These are phyloP conservation scores for Aureobasidium sp. DNA, from an alignment of 2,329 filamentous ascomycete species.

Conservation along the genomic window DNA sequence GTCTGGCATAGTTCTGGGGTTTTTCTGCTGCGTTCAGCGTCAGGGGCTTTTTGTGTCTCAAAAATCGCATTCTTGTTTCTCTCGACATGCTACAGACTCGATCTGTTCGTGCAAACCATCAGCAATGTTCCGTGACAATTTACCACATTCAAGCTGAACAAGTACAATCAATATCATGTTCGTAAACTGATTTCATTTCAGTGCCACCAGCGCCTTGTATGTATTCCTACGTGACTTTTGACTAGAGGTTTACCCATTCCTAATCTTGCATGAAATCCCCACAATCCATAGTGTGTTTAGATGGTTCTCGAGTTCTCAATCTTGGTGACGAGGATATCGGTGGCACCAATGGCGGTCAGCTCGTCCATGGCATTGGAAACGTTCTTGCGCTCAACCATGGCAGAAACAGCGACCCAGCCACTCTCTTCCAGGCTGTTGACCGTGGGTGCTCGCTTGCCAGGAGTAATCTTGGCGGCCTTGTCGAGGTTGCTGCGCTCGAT, in stretches of 20 bases:
- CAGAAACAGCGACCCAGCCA: conserved; percentile 88
- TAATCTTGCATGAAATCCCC: not conserved
- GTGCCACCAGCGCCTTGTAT: not conserved
- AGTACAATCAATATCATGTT: not conserved
- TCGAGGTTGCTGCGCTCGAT: conserved; percentile 63
- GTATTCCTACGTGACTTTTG: not conserved
- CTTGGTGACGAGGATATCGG: conserved; percentile 77
- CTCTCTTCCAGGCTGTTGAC: conserved; percentile 82
- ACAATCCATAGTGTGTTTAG: conserved; percentile 4
- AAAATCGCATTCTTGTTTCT: not conserved
- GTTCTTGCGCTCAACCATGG: conserved; percentile 85
- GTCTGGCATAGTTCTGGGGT: not conserved
- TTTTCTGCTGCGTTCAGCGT: conserved; percentile 13
- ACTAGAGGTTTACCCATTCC: not conserved
- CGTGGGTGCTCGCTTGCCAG: conserved; percentile 88
- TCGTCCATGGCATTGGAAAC: conserved; percentile 85
- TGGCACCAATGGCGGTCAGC: conserved; percentile 65
- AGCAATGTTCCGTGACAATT: too few relatives aligned
- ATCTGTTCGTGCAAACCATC: not conserved
- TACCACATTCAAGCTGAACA: not conserved
- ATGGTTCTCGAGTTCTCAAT: conserved; percentile 69
- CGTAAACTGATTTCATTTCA: not conserved
- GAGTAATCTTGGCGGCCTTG: conserved; percentile 69
- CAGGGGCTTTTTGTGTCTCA: not conserved
- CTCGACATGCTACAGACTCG: not conserved